phyloP scores from a whole-genome alignment of 345 rosid species.

The Eucalyptus globulus region DNA sequence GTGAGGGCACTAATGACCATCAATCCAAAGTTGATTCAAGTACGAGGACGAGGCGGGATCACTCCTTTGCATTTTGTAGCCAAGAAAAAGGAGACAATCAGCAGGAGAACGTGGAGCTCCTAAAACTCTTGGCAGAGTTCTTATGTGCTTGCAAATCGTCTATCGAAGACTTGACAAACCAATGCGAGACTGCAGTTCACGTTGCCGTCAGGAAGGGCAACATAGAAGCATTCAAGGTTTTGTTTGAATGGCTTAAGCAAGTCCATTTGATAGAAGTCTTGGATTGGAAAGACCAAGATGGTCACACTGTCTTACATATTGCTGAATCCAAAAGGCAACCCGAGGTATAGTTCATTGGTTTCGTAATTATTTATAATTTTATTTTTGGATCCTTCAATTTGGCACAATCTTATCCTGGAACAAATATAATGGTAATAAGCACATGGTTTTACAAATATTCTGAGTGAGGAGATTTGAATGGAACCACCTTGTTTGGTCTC shows the following conservation, averaged over 20 bases:
- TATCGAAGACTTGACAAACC: not conserved
- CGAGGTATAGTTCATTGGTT: not conserved
- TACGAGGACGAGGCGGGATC: not conserved
- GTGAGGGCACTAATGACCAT: not conserved
- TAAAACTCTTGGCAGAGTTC: not conserved
- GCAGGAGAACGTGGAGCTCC: not conserved
- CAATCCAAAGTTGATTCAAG: not conserved
- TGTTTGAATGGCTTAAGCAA: not conserved
- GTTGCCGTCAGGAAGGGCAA: not conserved
- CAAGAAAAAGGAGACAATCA: fast-evolving
- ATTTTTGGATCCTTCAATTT: not conserved
- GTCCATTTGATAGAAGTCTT: not conserved
- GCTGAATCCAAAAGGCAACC: fast-evolving
- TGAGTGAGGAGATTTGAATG: not conserved
- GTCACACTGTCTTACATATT: not conserved
- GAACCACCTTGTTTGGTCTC: not conserved
- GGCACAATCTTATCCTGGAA: not conserved
- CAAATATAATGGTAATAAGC: not conserved
- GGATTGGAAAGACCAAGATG: not conserved
- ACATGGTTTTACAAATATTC: not conserved
- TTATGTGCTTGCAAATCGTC: not conserved
- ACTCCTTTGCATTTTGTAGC: not conserved
- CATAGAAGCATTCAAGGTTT: not conserved
- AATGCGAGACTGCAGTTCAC: not conserved
- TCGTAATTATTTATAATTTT: not conserved